Percentiles rank a stretch among this genome's conserved stretches.
Conservation (phyloP, 176 grass and related monocot genomes). For the Phragmites australis region DNA sequence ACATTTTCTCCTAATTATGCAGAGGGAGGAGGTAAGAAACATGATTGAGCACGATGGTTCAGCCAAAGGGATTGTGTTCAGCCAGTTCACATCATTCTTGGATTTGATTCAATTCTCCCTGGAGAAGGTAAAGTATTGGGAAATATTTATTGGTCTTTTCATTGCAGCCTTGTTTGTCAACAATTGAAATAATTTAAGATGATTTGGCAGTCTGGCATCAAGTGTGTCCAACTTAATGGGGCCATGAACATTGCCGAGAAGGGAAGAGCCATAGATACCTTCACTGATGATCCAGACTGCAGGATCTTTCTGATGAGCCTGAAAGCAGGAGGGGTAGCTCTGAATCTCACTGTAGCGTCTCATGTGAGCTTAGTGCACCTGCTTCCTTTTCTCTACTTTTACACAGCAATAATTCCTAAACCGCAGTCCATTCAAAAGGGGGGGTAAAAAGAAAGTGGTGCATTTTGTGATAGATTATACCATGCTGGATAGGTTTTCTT, state of each 20-base stretch:
- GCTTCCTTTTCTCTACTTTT: neutral
- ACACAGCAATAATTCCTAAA: neutral
- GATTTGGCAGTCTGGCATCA: constrained; percentile 75
- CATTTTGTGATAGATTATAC: neutral
- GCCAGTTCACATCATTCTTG: constrained; percentile 93
- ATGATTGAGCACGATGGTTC: constrained; percentile 94
- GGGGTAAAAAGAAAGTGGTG: neutral
- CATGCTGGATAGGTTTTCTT: constrained; percentile 75
- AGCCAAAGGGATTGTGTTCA: constrained; percentile 95
- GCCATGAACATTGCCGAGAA: constrained; percentile 82
- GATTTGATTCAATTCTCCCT: constrained; percentile 91
- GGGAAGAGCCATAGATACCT: constrained; percentile 81
- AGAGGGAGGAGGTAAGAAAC: constrained; percentile 88
- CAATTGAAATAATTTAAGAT: constrained; percentile 26
- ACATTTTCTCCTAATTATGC: constrained; percentile 11
- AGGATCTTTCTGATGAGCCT: constrained; percentile 95
- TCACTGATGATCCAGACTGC: constrained; percentile 74
- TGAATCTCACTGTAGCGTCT: constrained; percentile 92
- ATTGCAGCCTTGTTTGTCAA: neutral
- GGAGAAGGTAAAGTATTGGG: constrained; percentile 45
- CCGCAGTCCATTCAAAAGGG: neutral
- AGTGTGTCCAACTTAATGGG: constrained; percentile 80
- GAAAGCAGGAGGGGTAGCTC: constrained; percentile 94
- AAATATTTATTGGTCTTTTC: neutral
- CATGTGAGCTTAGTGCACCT: constrained; percentile 57